These are phyloP conservation scores for Anthracocystis setariae DNA, from an alignment of 1,284 basidiomycete species.

Conservation along the genomic window DNA sequence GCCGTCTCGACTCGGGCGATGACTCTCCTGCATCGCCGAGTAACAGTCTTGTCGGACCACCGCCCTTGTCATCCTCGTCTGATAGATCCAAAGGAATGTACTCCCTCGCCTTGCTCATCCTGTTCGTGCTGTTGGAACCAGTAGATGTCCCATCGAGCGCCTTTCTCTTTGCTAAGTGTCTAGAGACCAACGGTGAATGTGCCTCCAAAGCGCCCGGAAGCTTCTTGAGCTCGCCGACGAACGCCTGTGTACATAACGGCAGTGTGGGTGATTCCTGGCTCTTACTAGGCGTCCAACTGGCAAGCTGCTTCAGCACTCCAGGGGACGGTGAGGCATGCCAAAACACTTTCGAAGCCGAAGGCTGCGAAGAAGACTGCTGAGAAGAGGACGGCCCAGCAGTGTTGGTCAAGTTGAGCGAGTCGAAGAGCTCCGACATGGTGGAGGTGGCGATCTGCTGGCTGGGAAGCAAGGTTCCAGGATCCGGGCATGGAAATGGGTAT, in stretches of 20 bases:
- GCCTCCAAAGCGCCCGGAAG: slow-evolving; percentile 26
- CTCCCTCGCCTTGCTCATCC: slow-evolving; percentile 9
- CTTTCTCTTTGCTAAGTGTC: slow-evolving; percentile 30
- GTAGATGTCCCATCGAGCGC: slow-evolving; percentile 1
- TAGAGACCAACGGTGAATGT: slow-evolving; percentile 33
- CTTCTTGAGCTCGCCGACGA: slow-evolving; percentile 46
- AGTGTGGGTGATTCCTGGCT: slow-evolving; percentile 42
- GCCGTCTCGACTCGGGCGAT: slow-evolving; percentile 37
- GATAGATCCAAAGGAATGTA: slow-evolving; percentile 16
- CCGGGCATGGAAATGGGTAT: neutral
- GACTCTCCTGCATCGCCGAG: slow-evolving; percentile 37
- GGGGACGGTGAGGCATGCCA: slow-evolving; percentile 51
- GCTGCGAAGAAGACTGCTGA: slow-evolving; percentile 46
- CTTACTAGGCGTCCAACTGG: slow-evolving; percentile 33
- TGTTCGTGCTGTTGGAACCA: slow-evolving; percentile 5
- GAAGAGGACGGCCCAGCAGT: slow-evolving; percentile 35
- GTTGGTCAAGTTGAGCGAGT: slow-evolving; percentile 46
- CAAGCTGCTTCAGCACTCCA: slow-evolving; percentile 26
- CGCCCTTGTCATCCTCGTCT: slow-evolving; percentile 26
- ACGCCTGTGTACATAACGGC: slow-evolving; percentile 46
- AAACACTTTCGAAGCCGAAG: slow-evolving; percentile 45
- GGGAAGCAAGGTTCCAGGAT: neutral
- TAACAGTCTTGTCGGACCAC: slow-evolving; percentile 20
- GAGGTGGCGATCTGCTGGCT: neutral
- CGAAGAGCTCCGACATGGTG: slow-evolving; percentile 51